A percentile compares a stretch with the other conserved stretches of the same genome.
These are phyloP conservation scores for Ophiocordyceps camponoti-rufipedis DNA, from an alignment of 2,329 filamentous ascomycete species.

Conservation along the genomic window DNA sequence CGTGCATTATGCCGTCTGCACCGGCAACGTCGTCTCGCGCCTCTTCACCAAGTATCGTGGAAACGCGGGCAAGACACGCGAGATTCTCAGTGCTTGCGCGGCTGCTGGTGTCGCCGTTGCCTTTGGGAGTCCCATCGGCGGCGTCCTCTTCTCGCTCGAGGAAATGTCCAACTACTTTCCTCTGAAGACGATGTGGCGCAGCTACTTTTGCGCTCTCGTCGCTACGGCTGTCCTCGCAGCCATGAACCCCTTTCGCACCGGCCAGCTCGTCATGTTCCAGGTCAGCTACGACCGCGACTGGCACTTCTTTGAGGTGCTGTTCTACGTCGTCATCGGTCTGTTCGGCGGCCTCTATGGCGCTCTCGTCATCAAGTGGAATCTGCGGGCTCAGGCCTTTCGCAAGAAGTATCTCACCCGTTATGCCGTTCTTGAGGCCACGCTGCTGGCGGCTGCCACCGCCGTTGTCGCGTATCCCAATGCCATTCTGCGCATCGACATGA, in stretches of 20 bases:
- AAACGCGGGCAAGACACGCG: conserved; percentile 85
- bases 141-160: conserved; percentile 89
- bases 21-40: conserved; percentile 86
- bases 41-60: conserved; percentile 83
- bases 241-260: conserved; percentile 95
- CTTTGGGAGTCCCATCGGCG: conserved; percentile 93
- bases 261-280: conserved; percentile 98
- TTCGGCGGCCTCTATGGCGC: conserved; percentile 93
- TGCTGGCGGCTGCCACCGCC: conserved; percentile 69
- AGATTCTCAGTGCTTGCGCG: conserved; percentile 87
- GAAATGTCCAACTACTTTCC: conserved; percentile 97
- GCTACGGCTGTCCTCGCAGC: conserved; percentile 82
- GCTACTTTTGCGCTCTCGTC: conserved; percentile 93
- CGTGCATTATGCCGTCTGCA: conserved; percentile 97
- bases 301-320: conserved; percentile 94
- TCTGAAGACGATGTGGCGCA: conserved; percentile 92
- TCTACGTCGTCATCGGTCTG: conserved; percentile 78
- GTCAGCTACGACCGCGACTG: conserved; percentile 89
- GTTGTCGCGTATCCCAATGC: conserved; percentile 94
- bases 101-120: conserved; percentile 91
- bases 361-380: conserved; percentile 95
- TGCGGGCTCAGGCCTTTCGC: conserved; percentile 76
- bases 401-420: conserved; percentile 81
- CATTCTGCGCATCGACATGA: conserved; percentile 95
- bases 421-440: conserved; percentile 68